Evolutionary conservation across 2,329 filamentous ascomycete species (phyloP).

Genomic region (Talaromyces pinophilus): DNA sequence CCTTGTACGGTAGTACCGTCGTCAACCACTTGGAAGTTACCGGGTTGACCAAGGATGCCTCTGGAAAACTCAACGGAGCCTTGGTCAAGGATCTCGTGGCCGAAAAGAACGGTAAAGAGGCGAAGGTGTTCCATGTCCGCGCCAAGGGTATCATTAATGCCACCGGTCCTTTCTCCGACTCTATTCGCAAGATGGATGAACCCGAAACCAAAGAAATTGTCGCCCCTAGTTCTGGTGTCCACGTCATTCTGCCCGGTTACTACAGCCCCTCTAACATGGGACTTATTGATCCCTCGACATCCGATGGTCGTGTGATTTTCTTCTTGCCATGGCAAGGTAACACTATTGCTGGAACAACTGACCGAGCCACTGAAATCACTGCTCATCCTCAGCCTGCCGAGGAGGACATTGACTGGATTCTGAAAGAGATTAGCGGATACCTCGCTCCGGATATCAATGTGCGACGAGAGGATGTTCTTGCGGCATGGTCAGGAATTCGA

Average conservation of each 20-base stretch:
- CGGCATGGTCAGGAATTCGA: constrained; percentile 85
- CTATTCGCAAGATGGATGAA: constrained; percentile 83
- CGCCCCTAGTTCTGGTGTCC: constrained; percentile 79
- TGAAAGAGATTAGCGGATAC: constrained; percentile 79
- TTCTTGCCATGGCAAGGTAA: constrained; percentile 93
- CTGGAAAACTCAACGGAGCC: constrained; percentile 73
- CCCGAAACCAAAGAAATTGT: constrained; percentile 72
- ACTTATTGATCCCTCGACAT: constrained; percentile 81
- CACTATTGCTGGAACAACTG: constrained; percentile 86
- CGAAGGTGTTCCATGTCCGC: constrained; percentile 67
- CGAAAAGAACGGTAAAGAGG: constrained; percentile 63
- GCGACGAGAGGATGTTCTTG: constrained; percentile 80
- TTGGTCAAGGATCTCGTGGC: constrained; percentile 69
- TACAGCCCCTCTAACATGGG: constrained; percentile 85
- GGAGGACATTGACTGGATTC: constrained; percentile 84
- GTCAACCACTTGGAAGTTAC: constrained; percentile 84
- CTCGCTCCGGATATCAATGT: constrained; percentile 82
- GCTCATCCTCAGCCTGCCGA: constrained; percentile 76
- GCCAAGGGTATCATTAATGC: constrained; percentile 85
- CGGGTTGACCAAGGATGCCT: constrained; percentile 69
- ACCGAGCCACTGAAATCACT: constrained; percentile 71
- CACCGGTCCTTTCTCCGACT: constrained; percentile 84
- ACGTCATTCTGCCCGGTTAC: constrained; percentile 84
- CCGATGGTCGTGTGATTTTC: constrained; percentile 87
- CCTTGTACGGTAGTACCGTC: constrained; percentile 80